A percentile compares a stretch with the other conserved stretches of the same genome.
Conservation (phyloP, 495 filamentous ascomycete species). For the Aspergillus mulundensis region DNA sequence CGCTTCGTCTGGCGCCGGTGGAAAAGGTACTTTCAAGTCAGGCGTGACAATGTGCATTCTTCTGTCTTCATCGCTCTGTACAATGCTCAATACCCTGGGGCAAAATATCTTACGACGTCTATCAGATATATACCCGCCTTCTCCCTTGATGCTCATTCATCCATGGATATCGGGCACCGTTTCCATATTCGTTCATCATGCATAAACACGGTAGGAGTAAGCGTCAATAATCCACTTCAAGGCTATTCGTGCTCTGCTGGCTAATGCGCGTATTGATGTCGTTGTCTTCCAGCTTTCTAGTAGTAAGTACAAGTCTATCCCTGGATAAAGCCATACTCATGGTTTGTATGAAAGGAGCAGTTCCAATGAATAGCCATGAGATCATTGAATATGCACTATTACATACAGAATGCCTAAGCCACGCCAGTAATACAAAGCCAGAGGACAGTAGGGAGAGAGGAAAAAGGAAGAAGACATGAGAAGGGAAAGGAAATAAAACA, state of each 20-base stretch:
- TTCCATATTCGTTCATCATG: neutral
- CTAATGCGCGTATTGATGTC: neutral
- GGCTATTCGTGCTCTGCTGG: neutral
- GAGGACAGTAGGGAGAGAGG: slow-evolving; percentile 9
- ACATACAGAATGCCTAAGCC: slow-evolving; percentile 17
- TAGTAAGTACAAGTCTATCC: no score
- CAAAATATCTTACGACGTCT: slow-evolving; percentile 31
- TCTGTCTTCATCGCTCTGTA: slow-evolving; percentile 28
- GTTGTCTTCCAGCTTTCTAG: neutral
- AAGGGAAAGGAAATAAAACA: slow-evolving; percentile 3
- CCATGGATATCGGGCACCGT: no score
- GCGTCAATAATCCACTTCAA: neutral
- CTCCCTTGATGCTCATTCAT: neutral
- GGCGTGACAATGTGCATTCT: slow-evolving; percentile 35
- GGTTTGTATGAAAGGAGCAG: no score
- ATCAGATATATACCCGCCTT: slow-evolving; percentile 7
- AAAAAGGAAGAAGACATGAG: slow-evolving; percentile 4
- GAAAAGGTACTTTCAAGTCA: slow-evolving; percentile 19
- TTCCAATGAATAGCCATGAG: slow-evolving; percentile 14
- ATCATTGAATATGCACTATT: slow-evolving; percentile 17
- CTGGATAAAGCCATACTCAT: no score
- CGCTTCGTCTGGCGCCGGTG: slow-evolving; percentile 26
- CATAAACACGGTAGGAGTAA: neutral
- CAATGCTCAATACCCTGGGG: slow-evolving; percentile 44
- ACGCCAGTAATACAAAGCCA: slow-evolving; percentile 10